phyloP scores from a whole-genome alignment of 208 protist genomes.

The Porcisia deanei region DNA sequence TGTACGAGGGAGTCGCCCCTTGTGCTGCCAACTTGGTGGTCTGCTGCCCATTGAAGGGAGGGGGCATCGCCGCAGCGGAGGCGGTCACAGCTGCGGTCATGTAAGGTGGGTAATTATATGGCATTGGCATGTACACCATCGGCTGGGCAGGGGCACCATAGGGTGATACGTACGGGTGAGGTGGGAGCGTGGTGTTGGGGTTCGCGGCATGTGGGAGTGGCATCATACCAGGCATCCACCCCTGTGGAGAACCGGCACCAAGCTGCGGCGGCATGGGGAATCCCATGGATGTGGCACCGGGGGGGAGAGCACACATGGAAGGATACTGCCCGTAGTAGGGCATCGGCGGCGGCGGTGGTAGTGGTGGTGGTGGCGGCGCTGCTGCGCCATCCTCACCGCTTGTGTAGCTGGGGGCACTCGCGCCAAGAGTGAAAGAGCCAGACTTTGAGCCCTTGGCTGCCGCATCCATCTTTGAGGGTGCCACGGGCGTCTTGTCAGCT shows the following conservation, averaged over 20 bases:
- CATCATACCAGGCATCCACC: constrained; percentile 33
- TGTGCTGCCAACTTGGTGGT: constrained; percentile 17
- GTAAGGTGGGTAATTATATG: constrained; percentile 37
- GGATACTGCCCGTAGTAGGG: constrained; percentile 34
- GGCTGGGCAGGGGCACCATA: constrained; percentile 24
- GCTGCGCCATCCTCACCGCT: constrained; percentile 4
- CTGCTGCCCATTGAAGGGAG: constrained; percentile 6
- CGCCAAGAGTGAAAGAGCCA: background rate
- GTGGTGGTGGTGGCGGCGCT: constrained; percentile 14
- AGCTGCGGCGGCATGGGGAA: constrained; percentile 18
- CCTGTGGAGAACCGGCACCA: constrained; percentile 13
- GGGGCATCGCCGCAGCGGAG: constrained; percentile 11
- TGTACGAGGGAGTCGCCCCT: constrained; percentile 23
- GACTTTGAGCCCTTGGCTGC: constrained; percentile 9
- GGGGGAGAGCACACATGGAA: constrained; percentile 23
- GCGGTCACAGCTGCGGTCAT: constrained; percentile 28
- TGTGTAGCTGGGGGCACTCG: constrained; percentile 10
- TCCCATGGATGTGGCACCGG: constrained; percentile 19
- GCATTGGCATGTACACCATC: constrained; percentile 38
- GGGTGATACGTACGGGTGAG: constrained; percentile 17
- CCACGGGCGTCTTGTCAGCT: constrained; percentile 12
- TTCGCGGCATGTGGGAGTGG: constrained; percentile 9
- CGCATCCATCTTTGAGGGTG: constrained; percentile 6
- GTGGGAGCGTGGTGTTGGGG: constrained; percentile 5
- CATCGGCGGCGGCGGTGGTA: constrained; percentile 17